Conservation (phyloP, 306 rosid species). For the Macrotyloma uniflorum region DNA sequence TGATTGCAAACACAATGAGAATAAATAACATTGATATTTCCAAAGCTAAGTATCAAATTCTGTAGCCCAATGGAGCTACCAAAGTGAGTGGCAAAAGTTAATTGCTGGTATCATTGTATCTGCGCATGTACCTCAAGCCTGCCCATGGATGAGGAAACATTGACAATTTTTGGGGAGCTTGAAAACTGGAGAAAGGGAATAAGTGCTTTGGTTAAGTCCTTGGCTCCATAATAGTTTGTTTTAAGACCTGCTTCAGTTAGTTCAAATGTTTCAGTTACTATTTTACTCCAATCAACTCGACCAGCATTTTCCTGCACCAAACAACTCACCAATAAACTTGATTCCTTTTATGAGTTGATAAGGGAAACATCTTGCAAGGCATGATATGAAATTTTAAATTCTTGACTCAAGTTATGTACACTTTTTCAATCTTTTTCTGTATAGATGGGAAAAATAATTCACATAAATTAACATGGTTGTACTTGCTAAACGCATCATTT, state of each 20-base stretch:
- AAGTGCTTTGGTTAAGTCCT: slow-evolving; percentile 45
- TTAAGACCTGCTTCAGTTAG: slow-evolving; percentile 42
- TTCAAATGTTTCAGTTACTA: slow-evolving; percentile 35
- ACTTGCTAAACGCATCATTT: background rate
- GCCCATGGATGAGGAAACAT: slow-evolving; percentile 49
- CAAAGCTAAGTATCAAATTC: background rate
- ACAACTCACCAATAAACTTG: background rate
- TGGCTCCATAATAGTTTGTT: slow-evolving; percentile 64
- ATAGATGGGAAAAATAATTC: background rate
- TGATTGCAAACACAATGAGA: background rate
- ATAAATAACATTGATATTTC: background rate
- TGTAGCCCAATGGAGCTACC: no score
- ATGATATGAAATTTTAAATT: background rate
- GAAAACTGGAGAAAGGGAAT: slow-evolving; percentile 64
- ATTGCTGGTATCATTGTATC: background rate
- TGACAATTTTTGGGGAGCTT: slow-evolving; percentile 61
- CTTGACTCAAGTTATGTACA: background rate
- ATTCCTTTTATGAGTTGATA: background rate
- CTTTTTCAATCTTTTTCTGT: background rate
- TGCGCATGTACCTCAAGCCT: slow-evolving; percentile 42
- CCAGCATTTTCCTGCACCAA: background rate
- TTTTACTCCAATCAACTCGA: slow-evolving; percentile 37
- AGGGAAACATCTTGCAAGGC: background rate
- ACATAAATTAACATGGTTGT: background rate
- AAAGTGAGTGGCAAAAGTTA: background rate